These are phyloP conservation scores for Pseudozyma flocculosa DNA, from an alignment of 1,284 basidiomycete genomes.

Conservation along the genomic window DNA sequence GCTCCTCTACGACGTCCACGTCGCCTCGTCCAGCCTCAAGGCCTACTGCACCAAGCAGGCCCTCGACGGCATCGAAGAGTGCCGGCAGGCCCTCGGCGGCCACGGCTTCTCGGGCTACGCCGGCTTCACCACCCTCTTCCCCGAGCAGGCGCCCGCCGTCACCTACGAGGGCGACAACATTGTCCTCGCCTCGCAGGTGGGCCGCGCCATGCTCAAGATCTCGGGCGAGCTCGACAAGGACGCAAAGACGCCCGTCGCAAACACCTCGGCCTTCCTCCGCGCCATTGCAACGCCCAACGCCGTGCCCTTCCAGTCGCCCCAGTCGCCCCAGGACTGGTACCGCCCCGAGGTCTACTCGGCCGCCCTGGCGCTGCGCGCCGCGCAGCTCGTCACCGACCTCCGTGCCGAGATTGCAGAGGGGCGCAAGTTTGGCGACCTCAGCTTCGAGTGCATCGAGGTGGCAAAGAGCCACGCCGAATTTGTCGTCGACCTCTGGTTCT, in stretches of 20 bases:
- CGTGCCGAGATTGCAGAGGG: slow-evolving; percentile 39
- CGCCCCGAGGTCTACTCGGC: slow-evolving; percentile 31
- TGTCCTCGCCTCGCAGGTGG: slow-evolving; percentile 48
- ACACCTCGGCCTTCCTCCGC: slow-evolving; percentile 39
- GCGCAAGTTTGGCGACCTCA: slow-evolving; percentile 40
- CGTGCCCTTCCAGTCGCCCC: slow-evolving; percentile 34
- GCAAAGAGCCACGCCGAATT: slow-evolving; percentile 47
- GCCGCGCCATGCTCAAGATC: slow-evolving; percentile 52
- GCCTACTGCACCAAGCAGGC: slow-evolving; percentile 58
- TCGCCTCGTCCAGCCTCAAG: slow-evolving; percentile 58
- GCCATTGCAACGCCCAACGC: slow-evolving; percentile 28
- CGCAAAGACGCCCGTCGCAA: slow-evolving; percentile 26
- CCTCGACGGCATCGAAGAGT: slow-evolving; percentile 58
- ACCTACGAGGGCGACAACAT: slow-evolving; percentile 59
- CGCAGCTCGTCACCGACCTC: slow-evolving; percentile 42
- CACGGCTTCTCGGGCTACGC: slow-evolving; percentile 58
- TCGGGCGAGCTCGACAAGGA: slow-evolving; percentile 33
- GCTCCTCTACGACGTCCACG: slow-evolving; percentile 58
- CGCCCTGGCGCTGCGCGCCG: slow-evolving; percentile 45
- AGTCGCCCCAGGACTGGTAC: slow-evolving; percentile 35
- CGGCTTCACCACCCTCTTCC: slow-evolving; percentile 49
- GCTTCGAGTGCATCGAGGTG: slow-evolving; percentile 50
- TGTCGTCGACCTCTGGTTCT: slow-evolving; percentile 51
- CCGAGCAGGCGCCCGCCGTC: slow-evolving; percentile 47
- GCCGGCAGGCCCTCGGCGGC: slow-evolving; percentile 58